Base-by-base conservation (phyloP, 345 rosid genomes). In the Microthlaspi erraticum region DNA sequence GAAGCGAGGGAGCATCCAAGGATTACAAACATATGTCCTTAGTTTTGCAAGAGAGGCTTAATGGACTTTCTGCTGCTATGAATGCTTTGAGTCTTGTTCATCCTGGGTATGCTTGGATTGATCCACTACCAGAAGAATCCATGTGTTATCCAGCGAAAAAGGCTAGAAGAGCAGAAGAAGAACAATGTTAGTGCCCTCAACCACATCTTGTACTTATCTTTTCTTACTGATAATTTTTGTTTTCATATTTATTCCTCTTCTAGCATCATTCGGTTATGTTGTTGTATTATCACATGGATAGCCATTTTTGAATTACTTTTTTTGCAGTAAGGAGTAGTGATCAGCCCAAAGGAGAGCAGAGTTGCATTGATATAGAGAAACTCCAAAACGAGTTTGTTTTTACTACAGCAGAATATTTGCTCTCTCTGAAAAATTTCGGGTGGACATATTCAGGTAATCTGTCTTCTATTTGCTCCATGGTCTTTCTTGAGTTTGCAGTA, bases 41-140 rank as follows among this genome's bases (percentile, higher is more conserved):
- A 42, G 74, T 71, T 43, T 83, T 91, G 73, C 89, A 86, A 66
- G 99, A 93, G 83, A 89, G 97, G 77, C 82, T 93, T 66, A 88
- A 84, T 81, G 91, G 89, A 60, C 92, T 93, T 31, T 87, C 96
- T 77, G 90, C 96, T 73, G 91, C 95, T 65, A 83, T 94, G 71
- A 91, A 94, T 80, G 96, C 97, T 11, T 74, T 94, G 73, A 79
- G 71, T 81, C 97, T 94, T 77, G 95, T 85, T 77, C 85, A 80
- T 79, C 91, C 97, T 32, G 76, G 76, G 45, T 80, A 86, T 89
- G 94, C 91, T 73, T 94, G 99, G 97, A 83, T 94, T 81, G 91
- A 86, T 79, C 86, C 84, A 38, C 70, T 68, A 52, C 74, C 76
- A 57, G 90, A 82, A 61, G 86, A 76, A 74, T 71, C 66, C 48